phyloP scores from a whole-genome alignment of 2,329 filamentous ascomycete genomes.

The Thyridium curvatum region DNA sequence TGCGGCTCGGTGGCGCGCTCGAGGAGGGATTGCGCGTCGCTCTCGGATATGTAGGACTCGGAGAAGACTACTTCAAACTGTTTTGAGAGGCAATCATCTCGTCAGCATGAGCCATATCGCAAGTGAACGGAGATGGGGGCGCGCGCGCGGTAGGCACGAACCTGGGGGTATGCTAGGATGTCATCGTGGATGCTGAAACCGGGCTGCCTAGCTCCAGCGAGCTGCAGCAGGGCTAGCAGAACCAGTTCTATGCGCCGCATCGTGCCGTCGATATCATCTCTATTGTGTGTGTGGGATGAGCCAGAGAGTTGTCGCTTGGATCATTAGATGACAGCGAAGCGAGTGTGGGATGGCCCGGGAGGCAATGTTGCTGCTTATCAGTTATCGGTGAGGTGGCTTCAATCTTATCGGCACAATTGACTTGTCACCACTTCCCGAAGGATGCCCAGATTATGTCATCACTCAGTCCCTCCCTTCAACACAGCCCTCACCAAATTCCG shows the following conservation, averaged over 20 bases:
- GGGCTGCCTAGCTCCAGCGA: constrained; percentile 41
- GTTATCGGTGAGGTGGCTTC: too few relatives aligned
- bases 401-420: too few relatives aligned
- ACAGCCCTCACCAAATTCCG: too few relatives aligned
- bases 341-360: too few relatives aligned
- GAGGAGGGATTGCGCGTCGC: constrained; percentile 60
- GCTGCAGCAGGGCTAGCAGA: constrained; percentile 36
- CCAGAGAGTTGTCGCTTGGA: too few relatives aligned
- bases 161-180: constrained; percentile 79
- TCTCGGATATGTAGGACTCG: constrained; percentile 63
- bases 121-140: too few relatives aligned
- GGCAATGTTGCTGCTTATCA: too few relatives aligned
- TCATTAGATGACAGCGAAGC: too few relatives aligned
- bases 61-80: constrained; percentile 79
- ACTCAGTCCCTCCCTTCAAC: too few relatives aligned
- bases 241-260: constrained; percentile 46
- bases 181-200: constrained; percentile 86
- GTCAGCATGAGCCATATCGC: background rate
- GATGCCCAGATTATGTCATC: too few relatives aligned
- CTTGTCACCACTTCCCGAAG: too few relatives aligned
- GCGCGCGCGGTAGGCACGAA: constrained; percentile 29
- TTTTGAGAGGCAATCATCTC: background rate
- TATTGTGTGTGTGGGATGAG: too few relatives aligned
- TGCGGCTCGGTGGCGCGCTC: constrained; percentile 25
- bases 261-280: constrained; percentile 20